Evolutionary conservation across 177 flowering plant genomes (phyloP).

Genomic region (Vitis hybrid): DNA sequence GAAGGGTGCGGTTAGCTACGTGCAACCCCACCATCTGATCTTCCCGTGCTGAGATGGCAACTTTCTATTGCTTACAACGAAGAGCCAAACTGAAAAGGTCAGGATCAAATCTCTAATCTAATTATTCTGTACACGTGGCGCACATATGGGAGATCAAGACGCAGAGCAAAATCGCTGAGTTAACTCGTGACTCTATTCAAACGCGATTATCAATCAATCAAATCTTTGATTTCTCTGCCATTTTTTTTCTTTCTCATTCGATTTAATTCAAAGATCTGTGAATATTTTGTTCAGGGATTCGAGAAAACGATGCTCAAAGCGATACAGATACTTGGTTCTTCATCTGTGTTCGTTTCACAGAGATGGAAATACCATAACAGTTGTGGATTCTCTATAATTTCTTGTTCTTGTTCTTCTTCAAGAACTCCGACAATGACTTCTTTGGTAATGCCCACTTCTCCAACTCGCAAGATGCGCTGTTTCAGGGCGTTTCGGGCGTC

Average conservation of each 20-base stretch:
- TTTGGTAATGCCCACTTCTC: slow-evolving; percentile 8
- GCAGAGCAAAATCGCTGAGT: not conserved
- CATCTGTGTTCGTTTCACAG: slow-evolving; percentile 36
- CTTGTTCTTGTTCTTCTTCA: slow-evolving; percentile 13
- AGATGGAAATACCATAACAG: slow-evolving; percentile 32
- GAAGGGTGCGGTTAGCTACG: too few species aligned
- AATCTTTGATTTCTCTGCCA: not conserved
- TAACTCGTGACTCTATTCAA: not conserved
- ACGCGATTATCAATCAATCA: not conserved
- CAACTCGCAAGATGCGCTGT: slow-evolving; percentile 15
- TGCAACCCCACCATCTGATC: too few species aligned
- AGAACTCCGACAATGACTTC: not conserved
- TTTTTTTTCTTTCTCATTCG: not conserved
- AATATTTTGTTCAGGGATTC: not conserved
- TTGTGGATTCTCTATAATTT: slow-evolving; percentile 15
- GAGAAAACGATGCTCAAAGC: slow-evolving; percentile 50
- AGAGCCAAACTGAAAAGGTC: too few species aligned
- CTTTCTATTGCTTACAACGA: too few species aligned
- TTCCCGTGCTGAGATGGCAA: too few species aligned
- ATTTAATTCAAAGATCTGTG: too few species aligned
- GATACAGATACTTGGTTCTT: slow-evolving; percentile 43
- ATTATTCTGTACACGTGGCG: not conserved
- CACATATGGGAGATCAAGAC: not conserved
- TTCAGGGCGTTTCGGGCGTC: slow-evolving; percentile 34
- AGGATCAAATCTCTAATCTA: too few species aligned